Conservation (phyloP, 768 basidiomycete genomes). For the Galerina sulciceps region DNA sequence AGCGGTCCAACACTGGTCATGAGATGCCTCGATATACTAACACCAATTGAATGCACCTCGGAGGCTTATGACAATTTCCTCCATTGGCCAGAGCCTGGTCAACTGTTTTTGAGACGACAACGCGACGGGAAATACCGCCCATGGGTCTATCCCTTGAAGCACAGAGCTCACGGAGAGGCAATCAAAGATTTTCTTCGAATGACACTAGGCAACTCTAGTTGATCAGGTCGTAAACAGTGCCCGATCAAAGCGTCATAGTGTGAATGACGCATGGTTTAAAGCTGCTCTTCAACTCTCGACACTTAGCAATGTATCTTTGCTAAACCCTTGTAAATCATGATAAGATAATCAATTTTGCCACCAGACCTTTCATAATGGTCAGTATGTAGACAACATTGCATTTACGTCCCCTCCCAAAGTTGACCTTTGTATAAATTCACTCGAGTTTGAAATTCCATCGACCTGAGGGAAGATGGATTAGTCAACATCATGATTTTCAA, state of each 20-base stretch:
- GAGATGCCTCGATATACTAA: background rate
- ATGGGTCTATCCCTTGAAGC: background rate
- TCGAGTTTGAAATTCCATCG: conserved; percentile 25
- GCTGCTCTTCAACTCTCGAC: no score
- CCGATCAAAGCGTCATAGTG: no score
- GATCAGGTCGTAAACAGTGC: no score
- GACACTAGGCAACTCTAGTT: background rate
- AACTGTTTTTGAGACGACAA: background rate
- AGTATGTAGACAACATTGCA: background rate
- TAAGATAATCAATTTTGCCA: no score
- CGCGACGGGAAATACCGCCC: background rate
- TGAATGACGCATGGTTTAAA: no score
- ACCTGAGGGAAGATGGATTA: conserved; percentile 7
- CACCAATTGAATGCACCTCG: background rate
- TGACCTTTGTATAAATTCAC: background rate
- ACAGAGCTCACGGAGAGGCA: background rate
- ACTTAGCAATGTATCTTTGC: no score
- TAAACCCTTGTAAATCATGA: no score
- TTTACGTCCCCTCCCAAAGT: background rate
- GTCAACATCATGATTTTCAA: background rate
- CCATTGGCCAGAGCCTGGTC: background rate
- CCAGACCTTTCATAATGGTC: no score
- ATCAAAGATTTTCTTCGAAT: background rate
- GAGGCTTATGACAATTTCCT: background rate
- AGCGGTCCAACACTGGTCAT: background rate